Percentiles rank a stretch among this genome's conserved stretches.
phyloP scores from a whole-genome alignment of 169 alveolate genomes.

The Plasmodium reichenowi region DNA sequence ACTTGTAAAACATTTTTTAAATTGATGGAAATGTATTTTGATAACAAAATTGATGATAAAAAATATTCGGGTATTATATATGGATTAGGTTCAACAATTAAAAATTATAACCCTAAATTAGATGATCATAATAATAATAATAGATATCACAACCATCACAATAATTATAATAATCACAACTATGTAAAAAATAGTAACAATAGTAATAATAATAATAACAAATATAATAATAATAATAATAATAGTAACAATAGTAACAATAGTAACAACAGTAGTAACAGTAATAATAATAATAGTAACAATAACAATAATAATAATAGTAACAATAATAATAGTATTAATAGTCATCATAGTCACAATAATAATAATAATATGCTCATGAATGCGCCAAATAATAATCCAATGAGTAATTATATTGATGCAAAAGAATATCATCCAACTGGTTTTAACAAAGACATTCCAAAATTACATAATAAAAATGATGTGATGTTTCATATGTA shows the following conservation, averaged over 20 bases:
- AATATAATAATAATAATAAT: conserved; percentile 1
- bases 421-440: conserved; percentile 32
- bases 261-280: background rate
- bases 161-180: conserved; percentile 11
- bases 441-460: conserved; percentile 37
- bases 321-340: conserved; percentile 10
- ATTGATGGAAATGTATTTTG: conserved; percentile 89
- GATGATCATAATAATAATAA: conserved; percentile 22
- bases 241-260: background rate
- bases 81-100: conserved; percentile 88
- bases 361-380: conserved; percentile 10
- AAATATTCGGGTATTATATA: conserved; percentile 89
- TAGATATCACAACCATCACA: conserved; percentile 4
- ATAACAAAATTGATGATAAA: conserved; percentile 88
- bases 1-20: conserved; percentile 96
- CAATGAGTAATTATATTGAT: conserved; percentile 10
- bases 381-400: conserved; percentile 8
- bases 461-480: conserved; percentile 41
- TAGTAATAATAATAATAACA: background rate
- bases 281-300: background rate
- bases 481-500: conserved; percentile 33
- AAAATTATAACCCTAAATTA: conserved; percentile 62
- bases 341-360: conserved; percentile 4
- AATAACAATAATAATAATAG: background rate
- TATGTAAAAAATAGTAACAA: conserved; percentile 12